A percentile compares a stretch with the other conserved stretches of the same genome.
phyloP scores from a whole-genome alignment of 805 yeast genomes.

The Teunomyces cretensis region DNA sequence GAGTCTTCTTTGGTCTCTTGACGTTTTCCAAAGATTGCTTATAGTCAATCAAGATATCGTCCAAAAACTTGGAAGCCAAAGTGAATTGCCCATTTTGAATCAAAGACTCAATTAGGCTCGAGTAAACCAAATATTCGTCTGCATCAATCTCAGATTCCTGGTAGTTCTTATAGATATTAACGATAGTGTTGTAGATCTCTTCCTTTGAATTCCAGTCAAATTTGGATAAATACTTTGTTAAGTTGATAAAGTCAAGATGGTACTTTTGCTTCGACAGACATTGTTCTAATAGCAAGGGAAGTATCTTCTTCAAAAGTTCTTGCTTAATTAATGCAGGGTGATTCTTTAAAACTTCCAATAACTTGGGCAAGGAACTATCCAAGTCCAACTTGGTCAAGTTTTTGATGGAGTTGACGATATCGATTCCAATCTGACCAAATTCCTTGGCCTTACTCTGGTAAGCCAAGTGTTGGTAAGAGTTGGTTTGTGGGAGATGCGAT shows the following conservation, averaged over 20 bases:
- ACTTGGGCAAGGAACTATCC: slow-evolving; percentile 32
- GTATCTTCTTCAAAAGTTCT: slow-evolving; percentile 17
- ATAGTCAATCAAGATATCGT: slow-evolving; percentile 49
- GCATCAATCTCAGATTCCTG: slow-evolving; percentile 22
- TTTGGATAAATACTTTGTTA: slow-evolving; percentile 23
- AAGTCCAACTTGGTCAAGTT: slow-evolving; percentile 35
- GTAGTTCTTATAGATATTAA: slow-evolving; percentile 31
- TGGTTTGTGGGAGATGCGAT: not conserved
- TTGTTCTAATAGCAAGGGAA: slow-evolving; percentile 6
- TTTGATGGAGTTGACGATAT: slow-evolving; percentile 47
- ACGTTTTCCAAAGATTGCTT: slow-evolving; percentile 22
- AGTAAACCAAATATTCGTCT: slow-evolving; percentile 50
- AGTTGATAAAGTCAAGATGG: slow-evolving; percentile 9
- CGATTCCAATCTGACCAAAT: slow-evolving; percentile 44
- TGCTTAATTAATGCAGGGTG: slow-evolving; percentile 28
- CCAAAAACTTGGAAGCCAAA: slow-evolving; percentile 57
- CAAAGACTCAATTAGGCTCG: slow-evolving; percentile 51
- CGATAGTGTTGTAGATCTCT: slow-evolving; percentile 26
- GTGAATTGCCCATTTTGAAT: slow-evolving; percentile 49
- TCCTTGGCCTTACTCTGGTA: slow-evolving; percentile 39
- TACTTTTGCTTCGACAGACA: not conserved
- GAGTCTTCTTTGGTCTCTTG: slow-evolving; percentile 16
- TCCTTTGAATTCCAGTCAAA: slow-evolving; percentile 11
- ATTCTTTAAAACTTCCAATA: slow-evolving; percentile 27
- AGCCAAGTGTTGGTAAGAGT: slow-evolving; percentile 4